Percentiles rank a stretch among this genome's conserved stretches.
These are phyloP conservation scores for Colletotrichum filicis DNA, from an alignment of 2,329 filamentous ascomycete genomes.

Conservation along the genomic window DNA sequence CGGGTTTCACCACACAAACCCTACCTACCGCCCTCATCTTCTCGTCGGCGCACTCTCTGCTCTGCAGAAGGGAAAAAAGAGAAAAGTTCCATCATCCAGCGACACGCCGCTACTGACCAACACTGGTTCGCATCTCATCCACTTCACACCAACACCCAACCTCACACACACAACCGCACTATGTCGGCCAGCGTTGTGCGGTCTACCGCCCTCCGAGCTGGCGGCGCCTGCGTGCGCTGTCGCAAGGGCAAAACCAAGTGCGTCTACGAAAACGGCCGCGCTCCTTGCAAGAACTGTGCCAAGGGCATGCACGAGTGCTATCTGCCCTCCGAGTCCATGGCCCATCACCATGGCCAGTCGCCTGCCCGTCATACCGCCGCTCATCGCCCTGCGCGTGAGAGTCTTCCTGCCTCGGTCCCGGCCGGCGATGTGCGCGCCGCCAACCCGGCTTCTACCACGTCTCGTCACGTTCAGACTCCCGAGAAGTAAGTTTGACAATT, in stretches of 20 bases:
- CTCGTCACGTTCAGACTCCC: slow-evolving; percentile 59
- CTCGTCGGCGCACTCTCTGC: slow-evolving; percentile 8
- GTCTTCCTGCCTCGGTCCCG: slow-evolving; percentile 62
- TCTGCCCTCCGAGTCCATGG: slow-evolving; percentile 69
- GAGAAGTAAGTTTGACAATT: slow-evolving; percentile 63
- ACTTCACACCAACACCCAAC: neutral
- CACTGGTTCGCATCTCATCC: neutral
- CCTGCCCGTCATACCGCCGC: slow-evolving; percentile 60
- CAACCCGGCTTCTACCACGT: slow-evolving; percentile 56
- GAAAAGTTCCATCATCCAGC: neutral
- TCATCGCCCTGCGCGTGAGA: slow-evolving; percentile 64
- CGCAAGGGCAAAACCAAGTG: slow-evolving; percentile 74
- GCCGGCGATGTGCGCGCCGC: slow-evolving; percentile 53
- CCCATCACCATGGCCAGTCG: slow-evolving; percentile 68
- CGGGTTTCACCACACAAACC: neutral
- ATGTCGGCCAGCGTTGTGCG: slow-evolving; percentile 63
- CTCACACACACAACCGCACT: slow-evolving; percentile 20
- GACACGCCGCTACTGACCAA: neutral
- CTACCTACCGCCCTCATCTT: neutral
- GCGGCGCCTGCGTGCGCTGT: slow-evolving; percentile 71
- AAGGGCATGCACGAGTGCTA: slow-evolving; percentile 74
- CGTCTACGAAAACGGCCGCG: slow-evolving; percentile 70
- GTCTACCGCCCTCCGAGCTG: slow-evolving; percentile 69
- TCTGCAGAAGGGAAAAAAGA: neutral
- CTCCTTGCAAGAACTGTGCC: slow-evolving; percentile 72